A percentile compares a stretch with the other conserved stretches of the same genome.
These are phyloP conservation scores for Boletus rubescentipes DNA, from an alignment of 768 basidiomycete genomes.

Conservation along the genomic window DNA sequence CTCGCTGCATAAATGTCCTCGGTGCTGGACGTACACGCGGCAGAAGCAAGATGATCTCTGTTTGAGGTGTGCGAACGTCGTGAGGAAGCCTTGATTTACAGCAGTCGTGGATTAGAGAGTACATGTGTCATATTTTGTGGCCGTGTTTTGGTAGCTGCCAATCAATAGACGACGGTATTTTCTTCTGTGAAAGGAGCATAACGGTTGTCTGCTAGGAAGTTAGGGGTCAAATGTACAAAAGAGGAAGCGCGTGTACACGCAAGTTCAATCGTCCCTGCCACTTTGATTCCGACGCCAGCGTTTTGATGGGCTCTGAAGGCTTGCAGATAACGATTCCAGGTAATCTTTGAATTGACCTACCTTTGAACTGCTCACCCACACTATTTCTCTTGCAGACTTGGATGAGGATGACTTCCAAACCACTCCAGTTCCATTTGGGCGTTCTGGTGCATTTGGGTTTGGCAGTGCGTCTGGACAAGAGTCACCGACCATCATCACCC, in stretches of 20 bases:
- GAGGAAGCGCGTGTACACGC: not conserved
- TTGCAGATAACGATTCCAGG: conserved; percentile 51
- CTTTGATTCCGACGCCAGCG: conserved; percentile 2
- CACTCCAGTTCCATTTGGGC: conserved; percentile 69
- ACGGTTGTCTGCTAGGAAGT: no score
- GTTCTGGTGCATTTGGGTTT: conserved; percentile 50
- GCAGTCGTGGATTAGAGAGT: not conserved
- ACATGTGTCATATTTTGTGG: not conserved
- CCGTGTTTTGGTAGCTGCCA: not conserved
- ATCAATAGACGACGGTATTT: not conserved
- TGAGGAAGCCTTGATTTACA: conserved; percentile 7
- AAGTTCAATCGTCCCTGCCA: conserved; percentile 1
- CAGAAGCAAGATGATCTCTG: conserved; percentile 55
- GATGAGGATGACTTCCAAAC: conserved; percentile 69
- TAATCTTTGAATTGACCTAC: conserved; percentile 13
- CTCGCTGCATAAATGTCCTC: conserved; percentile 69
- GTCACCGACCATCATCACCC: conserved; percentile 62
- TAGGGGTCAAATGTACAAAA: conserved; percentile 18
- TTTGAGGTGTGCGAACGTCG: conserved; percentile 50
- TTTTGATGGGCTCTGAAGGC: conserved; percentile 37
- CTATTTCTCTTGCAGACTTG: conserved; percentile 54
- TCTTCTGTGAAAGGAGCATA: no score
- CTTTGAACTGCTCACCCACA: not conserved
- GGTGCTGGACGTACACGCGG: conserved; percentile 85
- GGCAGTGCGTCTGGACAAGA: conserved; percentile 54